These are phyloP conservation scores for Dendrobium nobile DNA, from an alignment of 106 monocot species.

Conservation along the genomic window DNA sequence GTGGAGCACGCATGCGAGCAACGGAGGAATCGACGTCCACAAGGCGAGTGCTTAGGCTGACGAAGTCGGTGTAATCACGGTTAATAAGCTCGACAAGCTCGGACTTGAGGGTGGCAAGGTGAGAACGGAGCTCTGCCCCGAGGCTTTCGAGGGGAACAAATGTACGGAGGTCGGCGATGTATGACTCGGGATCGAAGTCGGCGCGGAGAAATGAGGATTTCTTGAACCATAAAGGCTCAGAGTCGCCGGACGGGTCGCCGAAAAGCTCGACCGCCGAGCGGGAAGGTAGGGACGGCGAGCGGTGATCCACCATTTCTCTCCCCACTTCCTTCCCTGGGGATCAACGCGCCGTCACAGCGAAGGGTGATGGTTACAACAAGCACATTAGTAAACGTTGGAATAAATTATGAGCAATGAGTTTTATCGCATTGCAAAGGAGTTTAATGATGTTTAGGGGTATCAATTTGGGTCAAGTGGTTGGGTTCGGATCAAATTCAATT, in stretches of 20 bases:
- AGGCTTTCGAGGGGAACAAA: conserved; percentile 90
- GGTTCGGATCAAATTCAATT: too few species aligned
- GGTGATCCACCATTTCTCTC: conserved; percentile 46
- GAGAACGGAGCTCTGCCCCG: conserved; percentile 66
- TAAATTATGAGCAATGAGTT: too few species aligned
- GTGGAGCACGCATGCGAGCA: conserved; percentile 69
- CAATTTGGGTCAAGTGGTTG: too few species aligned
- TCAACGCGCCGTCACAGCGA: too few species aligned
- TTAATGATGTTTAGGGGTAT: too few species aligned
- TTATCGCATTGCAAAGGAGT: too few species aligned
- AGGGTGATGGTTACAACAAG: too few species aligned
- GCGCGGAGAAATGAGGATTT: conserved; percentile 47
- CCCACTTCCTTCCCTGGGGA: not conserved
- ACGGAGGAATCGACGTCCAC: conserved; percentile 79
- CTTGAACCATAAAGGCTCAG: conserved; percentile 71
- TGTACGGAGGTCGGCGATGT: conserved; percentile 73
- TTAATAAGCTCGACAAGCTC: conserved; percentile 92
- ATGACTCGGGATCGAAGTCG: conserved; percentile 64
- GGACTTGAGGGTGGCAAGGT: conserved; percentile 68
- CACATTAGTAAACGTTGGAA: too few species aligned
- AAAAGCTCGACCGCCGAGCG: conserved; percentile 66
- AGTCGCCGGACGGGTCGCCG: conserved; percentile 71
- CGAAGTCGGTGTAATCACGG: conserved; percentile 95
- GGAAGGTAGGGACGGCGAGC: conserved; percentile 11
- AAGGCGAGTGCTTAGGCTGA: conserved; percentile 77